phyloP scores from a whole-genome alignment of 176 grass and related monocot genomes.

The Avena eriantha region DNA sequence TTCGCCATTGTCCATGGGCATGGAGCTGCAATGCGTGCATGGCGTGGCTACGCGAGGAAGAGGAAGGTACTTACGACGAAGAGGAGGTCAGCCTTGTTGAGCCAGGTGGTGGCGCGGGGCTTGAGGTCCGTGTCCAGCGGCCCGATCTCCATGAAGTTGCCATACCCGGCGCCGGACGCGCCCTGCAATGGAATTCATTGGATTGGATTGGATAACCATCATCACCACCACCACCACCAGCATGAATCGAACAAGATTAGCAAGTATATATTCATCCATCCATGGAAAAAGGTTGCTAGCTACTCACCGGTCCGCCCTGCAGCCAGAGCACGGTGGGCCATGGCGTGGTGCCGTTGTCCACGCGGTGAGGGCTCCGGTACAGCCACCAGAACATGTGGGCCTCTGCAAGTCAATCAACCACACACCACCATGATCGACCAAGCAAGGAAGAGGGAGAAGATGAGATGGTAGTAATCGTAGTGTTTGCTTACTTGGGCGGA shows the following conservation, averaged over 20 bases:
- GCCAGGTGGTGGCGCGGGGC: conserved; percentile 70
- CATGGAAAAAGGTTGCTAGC: not conserved
- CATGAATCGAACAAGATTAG: not conserved
- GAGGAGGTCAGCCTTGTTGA: conserved; percentile 82
- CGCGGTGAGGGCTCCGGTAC: conserved; percentile 68
- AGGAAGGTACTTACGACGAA: conserved; percentile 58
- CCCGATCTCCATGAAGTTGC: conserved; percentile 94
- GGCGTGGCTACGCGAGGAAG: not conserved
- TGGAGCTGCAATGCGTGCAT: not conserved
- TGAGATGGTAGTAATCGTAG: no score
- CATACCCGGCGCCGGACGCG: conserved; percentile 67
- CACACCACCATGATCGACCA: not conserved
- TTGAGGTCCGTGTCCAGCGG: conserved; percentile 72
- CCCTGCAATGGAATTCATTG: conserved; percentile 47
- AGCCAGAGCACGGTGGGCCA: conserved; percentile 97
- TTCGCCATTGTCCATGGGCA: no score
- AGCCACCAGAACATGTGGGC: conserved; percentile 99
- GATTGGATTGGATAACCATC: not conserved
- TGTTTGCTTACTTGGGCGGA: conserved; percentile 73
- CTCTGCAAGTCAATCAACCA: conserved; percentile 47
- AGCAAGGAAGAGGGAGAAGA: no score
- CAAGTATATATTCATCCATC: not conserved
- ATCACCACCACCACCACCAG: not conserved
- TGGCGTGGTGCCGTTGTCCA: conserved; percentile 49
- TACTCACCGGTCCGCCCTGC: conserved; percentile 77